Conservation (phyloP, 1,284 basidiomycete species). For the Melampsora larici-populina region DNA sequence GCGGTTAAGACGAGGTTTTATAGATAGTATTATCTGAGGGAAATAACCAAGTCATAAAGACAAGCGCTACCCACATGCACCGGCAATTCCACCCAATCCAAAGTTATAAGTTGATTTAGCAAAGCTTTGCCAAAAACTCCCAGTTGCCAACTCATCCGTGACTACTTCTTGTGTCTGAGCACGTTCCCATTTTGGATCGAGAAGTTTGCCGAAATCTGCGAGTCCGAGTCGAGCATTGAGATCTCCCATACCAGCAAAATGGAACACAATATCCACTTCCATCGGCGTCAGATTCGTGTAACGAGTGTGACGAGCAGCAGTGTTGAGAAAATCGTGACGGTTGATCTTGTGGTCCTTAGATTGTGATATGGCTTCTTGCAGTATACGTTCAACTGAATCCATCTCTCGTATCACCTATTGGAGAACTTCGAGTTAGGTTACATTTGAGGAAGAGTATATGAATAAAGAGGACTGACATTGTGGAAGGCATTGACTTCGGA, state of each 20-base stretch:
- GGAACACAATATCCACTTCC: conserved; percentile 92
- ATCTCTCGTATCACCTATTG: conserved; percentile 64
- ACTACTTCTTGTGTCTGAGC: conserved; percentile 3
- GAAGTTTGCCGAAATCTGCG: conserved; percentile 79
- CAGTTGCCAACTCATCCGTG: conserved; percentile 40
- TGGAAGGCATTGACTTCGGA: conserved; percentile 93
- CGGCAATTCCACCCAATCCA: conserved; percentile 83
- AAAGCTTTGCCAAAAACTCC: conserved; percentile 45
- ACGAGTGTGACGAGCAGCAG: conserved; percentile 62
- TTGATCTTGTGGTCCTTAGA: conserved; percentile 84
- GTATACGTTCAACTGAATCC: conserved; percentile 79
- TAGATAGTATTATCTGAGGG: neutral
- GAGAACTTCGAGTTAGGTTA: conserved; percentile 43
- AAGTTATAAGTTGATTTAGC: conserved; percentile 70
- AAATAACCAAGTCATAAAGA: neutral
- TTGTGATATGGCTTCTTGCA: conserved; percentile 79
- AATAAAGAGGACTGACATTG: conserved; percentile 62
- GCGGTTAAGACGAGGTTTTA: neutral
- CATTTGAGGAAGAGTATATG: neutral
- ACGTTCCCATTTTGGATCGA: conserved; percentile 74
- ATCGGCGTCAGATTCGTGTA: conserved; percentile 91
- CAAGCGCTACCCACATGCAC: conserved; percentile 58
- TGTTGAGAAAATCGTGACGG: conserved; percentile 57
- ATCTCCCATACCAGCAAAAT: conserved; percentile 80
- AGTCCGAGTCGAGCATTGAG: conserved; percentile 63